Percentiles rank a stretch among this genome's conserved stretches.
Conservation (phyloP, 1,139 yeast genomes). For the Debaryomyces coudertii region DNA sequence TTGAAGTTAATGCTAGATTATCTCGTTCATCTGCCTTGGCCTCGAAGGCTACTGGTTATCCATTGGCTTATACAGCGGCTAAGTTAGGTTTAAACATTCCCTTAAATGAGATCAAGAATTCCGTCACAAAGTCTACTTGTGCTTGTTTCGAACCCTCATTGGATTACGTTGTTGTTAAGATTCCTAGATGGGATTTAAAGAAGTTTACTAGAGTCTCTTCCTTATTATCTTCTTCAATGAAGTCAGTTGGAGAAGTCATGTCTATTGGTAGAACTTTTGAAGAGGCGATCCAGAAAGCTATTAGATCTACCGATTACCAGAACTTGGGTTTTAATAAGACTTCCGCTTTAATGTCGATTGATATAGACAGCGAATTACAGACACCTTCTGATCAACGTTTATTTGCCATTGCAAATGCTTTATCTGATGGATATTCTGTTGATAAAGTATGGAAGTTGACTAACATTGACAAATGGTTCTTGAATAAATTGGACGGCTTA, state of each 20-base stretch:
- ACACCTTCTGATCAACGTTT: conserved; percentile 97
- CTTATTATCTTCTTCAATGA: conserved; percentile 90
- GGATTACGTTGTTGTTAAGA: conserved; percentile 96
- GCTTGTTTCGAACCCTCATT: conserved; percentile 98
- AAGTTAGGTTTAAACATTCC: conserved; percentile 94
- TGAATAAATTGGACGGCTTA: conserved; percentile 78
- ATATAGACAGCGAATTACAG: conserved; percentile 86
- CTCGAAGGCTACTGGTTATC: conserved; percentile 98
- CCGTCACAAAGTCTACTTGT: conserved; percentile 93
- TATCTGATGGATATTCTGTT: conserved; percentile 82
- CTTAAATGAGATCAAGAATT: conserved; percentile 86
- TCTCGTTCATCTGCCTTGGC: conserved; percentile 98
- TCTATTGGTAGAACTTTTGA: conserved; percentile 97
- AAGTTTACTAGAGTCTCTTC: conserved; percentile 93
- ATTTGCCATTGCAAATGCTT: conserved; percentile 95
- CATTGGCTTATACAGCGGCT: conserved; percentile 97
- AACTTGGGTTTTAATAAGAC: conserved; percentile 93
- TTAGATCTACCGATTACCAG: conserved; percentile 93
- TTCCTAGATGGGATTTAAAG: conserved; percentile 98
- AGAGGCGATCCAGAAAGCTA: conserved; percentile 97
- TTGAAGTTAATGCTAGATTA: conserved; percentile 97
- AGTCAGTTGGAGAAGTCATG: conserved; percentile 99
- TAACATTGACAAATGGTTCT: conserved; percentile 96
- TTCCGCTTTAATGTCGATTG: conserved; percentile 83
- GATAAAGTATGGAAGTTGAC: conserved; percentile 92